A percentile compares a stretch with the other conserved stretches of the same genome.
Evolutionary conservation across 768 basidiomycete genomes (phyloP).

Genomic region (Boletus insuetus): DNA sequence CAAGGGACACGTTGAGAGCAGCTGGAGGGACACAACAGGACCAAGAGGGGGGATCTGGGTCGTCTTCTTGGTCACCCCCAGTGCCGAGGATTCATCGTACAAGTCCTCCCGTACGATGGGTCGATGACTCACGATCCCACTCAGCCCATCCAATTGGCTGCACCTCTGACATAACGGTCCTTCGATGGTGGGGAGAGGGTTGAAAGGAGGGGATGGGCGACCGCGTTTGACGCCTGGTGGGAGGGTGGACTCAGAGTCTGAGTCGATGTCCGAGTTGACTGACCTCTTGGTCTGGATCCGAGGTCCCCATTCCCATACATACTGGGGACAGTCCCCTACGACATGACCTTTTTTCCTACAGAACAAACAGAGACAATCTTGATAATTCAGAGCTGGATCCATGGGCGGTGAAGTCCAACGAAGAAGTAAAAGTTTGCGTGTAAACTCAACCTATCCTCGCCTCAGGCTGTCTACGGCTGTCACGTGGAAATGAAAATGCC

Average conservation of each 20-base stretch:
- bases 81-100: background rate
- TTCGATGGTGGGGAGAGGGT: background rate
- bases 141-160: background rate
- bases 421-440: too few species aligned
- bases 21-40: background rate
- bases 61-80: background rate
- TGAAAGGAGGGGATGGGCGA: background rate
- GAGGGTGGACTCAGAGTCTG: background rate
- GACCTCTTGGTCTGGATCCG: background rate
- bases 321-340: constrained; percentile 1
- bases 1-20: constrained; percentile 9
- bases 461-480: too few species aligned
- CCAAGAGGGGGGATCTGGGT: constrained; percentile 1
- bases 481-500: too few species aligned
- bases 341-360: constrained; percentile 10
- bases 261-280: too few species aligned
- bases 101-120: constrained; percentile 2
- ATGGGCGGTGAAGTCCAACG: background rate
- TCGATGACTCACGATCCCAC: background rate
- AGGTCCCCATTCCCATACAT: background rate
- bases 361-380: constrained; percentile 8
- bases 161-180: constrained; percentile 2
- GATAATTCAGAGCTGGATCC: background rate
- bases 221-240: background rate
- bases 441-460: too few species aligned